Base-by-base conservation (phyloP, 305 asterid genomes). In the Ajuga reptans region DNA sequence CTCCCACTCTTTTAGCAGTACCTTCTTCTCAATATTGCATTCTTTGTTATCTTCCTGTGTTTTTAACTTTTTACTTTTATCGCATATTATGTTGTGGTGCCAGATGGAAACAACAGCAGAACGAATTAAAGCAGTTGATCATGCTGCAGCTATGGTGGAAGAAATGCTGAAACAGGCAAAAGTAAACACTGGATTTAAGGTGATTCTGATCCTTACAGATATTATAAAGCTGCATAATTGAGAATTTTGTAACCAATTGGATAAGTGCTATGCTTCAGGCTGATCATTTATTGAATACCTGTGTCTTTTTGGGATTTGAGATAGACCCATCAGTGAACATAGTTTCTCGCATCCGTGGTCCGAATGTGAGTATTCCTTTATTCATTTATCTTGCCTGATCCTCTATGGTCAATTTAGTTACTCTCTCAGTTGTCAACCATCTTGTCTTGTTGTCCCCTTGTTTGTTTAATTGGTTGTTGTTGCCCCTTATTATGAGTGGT, bases 111-210 rank as follows among this genome's bases (percentile, higher is more conserved):
- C 97, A 74, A 86, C 95, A 64, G 81, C 78, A 17, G 95, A 91
- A 58, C 81, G 93, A 83, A 91, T 91, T 77, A 91, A 83, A 81
- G 96, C 97, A 69, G 96, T 94, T 86, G 99, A 94, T 80, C 87
- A 39, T 72, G 99, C 97, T 39, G 96, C 96, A 69, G 87, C 96
- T 33, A 85, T 86, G 85, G 96, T 94, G 80, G 99, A 94, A 80
- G 98, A 94, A 82, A 87, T 89, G 86, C 83, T 94, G 77, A 89
- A 85, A 74, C 90, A 81, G 66, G 86, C 89, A 36, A 63, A 76
- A 49, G 45, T 49, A 61, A 85, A 73, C 81, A 75, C 76, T 80
- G 90, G 79, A 63, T 74, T 62, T 50, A 91, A 93, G 90, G 99
- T 91, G 72, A 68, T 69, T 57, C 17, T 60, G 69, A 27, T 60